Evolutionary conservation across 169 alveolate species (phyloP).

Genomic region (Babesia bovis): DNA sequence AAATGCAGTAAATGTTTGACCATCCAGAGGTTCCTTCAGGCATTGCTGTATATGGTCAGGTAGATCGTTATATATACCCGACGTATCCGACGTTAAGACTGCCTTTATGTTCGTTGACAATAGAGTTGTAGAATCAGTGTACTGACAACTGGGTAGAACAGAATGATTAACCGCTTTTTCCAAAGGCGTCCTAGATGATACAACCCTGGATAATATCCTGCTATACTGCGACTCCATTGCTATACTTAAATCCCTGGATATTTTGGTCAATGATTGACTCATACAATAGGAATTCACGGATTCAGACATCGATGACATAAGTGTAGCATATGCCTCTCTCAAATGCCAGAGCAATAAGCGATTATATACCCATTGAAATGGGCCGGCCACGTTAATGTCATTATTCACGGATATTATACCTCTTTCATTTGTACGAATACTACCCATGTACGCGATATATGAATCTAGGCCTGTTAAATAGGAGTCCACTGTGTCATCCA

Average conservation of each 20-base stretch:
- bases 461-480: background rate
- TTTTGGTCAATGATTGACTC: background rate
- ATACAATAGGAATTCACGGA: background rate
- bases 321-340: background rate
- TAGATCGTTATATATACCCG: background rate
- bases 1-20: background rate
- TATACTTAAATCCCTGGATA: background rate
- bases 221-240: background rate
- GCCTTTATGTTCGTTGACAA: no score
- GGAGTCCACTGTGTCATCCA: background rate
- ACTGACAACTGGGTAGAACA: background rate
- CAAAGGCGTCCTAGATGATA: background rate
- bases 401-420: background rate
- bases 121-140: background rate
- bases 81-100: background rate
- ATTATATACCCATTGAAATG: conserved; percentile 20
- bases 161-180: background rate
- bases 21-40: background rate
- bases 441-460: background rate
- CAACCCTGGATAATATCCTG: background rate
- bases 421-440: background rate
- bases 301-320: conserved; percentile 3
- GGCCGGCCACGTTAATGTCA: background rate
- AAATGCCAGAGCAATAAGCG: conserved; percentile 2
- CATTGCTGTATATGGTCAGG: background rate